A percentile compares a stretch with the other conserved stretches of the same genome.
Evolutionary conservation across 441 rosid genomes (phyloP).

Genomic region (Bocquillonia castaneifolia): DNA sequence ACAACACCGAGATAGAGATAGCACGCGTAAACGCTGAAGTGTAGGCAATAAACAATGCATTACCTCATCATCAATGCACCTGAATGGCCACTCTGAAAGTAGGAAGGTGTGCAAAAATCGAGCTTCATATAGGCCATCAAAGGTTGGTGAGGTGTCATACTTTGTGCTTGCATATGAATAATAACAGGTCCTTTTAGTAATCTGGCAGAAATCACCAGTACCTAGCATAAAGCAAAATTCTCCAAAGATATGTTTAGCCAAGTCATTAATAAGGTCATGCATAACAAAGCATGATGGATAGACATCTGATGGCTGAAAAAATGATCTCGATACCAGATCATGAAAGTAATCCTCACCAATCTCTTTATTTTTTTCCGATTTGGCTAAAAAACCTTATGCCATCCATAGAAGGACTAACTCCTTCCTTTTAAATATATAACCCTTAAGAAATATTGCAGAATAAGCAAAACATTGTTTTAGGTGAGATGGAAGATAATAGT

Average conservation of each 20-base stretch:
- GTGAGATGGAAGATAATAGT: slow-evolving; percentile 27
- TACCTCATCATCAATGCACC: slow-evolving; percentile 15
- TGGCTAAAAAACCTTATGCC: slow-evolving; percentile 30
- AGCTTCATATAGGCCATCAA: slow-evolving; percentile 10
- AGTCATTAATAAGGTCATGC: slow-evolving; percentile 31
- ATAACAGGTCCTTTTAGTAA: slow-evolving; percentile 12
- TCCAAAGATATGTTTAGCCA: slow-evolving; percentile 24
- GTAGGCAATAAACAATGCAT: slow-evolving; percentile 6
- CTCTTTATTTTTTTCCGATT: slow-evolving; percentile 13
- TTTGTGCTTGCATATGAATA: slow-evolving; percentile 7
- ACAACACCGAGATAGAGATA: slow-evolving; percentile 12
- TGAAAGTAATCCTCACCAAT: slow-evolving; percentile 24
- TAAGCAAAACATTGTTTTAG: slow-evolving; percentile 33
- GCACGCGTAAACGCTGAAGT: not conserved
- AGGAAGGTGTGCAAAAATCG: not conserved
- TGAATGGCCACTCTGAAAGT: slow-evolving; percentile 11
- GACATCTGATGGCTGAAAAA: slow-evolving; percentile 24
- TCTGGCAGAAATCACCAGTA: slow-evolving; percentile 3
- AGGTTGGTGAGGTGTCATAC: not conserved
- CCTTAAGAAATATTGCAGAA: slow-evolving; percentile 31
- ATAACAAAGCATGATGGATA: slow-evolving; percentile 17
- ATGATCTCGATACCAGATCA: slow-evolving; percentile 27
- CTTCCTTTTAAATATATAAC: slow-evolving; percentile 16
- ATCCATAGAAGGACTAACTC: slow-evolving; percentile 30
- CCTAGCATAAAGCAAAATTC: slow-evolving; percentile 19